These are phyloP conservation scores for Aspergillus sp. DNA, from an alignment of 2,329 filamentous ascomycete genomes.

Conservation along the genomic window DNA sequence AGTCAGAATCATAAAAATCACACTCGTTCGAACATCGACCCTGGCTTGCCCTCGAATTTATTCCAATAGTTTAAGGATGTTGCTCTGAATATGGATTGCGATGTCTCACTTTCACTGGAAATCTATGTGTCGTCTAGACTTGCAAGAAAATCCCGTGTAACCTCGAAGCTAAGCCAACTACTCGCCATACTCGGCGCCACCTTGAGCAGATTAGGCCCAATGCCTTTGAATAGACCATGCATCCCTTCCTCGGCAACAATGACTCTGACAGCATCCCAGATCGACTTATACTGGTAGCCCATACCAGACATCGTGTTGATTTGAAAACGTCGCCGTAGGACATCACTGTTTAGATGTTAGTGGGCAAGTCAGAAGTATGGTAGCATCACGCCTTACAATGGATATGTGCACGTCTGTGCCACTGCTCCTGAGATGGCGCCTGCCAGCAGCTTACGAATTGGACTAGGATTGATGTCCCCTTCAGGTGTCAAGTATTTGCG, in stretches of 20 bases:
- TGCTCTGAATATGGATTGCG: too few species aligned
- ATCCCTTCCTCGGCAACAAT: conserved; percentile 81
- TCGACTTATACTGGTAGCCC: conserved; percentile 89
- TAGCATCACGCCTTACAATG: conserved; percentile 60
- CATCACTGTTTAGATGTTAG: conserved; percentile 55
- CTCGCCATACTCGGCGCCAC: conserved; percentile 98
- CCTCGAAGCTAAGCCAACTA: conserved; percentile 94
- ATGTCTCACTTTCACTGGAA: too few species aligned
- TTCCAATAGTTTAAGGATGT: too few species aligned
- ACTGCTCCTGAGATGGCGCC: conserved; percentile 94
- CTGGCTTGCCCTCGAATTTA: too few species aligned
- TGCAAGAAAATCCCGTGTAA: conserved; percentile 81
- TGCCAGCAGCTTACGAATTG: conserved; percentile 74
- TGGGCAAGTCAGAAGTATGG: background rate
- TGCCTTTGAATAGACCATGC: conserved; percentile 86
- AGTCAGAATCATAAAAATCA: too few species aligned
- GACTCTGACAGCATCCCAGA: conserved; percentile 72
- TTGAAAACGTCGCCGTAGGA: conserved; percentile 87
- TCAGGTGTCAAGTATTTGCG: conserved; percentile 78
- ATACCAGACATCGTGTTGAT: conserved; percentile 99
- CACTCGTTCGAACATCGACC: too few species aligned
- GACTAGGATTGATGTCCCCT: conserved; percentile 74
- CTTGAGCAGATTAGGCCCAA: conserved; percentile 90
- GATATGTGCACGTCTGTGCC: conserved; percentile 96
- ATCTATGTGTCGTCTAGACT: conserved; percentile 35